Evolutionary conservation across 139 green algal genomes (phyloP), one percentile per base, ranked within the genome.

Genomic region (Micromonas pusilla): DNA sequence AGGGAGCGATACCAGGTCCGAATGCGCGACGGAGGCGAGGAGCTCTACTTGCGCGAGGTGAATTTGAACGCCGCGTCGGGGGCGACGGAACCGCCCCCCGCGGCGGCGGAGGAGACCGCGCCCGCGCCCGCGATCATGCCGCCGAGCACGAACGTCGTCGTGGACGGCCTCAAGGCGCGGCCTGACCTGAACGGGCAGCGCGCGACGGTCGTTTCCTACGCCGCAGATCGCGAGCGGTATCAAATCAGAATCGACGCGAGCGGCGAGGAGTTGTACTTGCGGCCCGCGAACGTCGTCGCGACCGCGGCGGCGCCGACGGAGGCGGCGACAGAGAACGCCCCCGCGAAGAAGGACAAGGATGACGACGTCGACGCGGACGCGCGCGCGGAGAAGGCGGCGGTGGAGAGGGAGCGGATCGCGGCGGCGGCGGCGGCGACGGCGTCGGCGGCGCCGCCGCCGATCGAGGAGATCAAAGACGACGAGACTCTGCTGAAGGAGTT

Each of bases 401-500:
- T 26, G n/a, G 66, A 33, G 66, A 45, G 28, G 30, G 66, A 31
- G 5, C 23, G 19, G 20, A 33, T 26, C 28, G 5, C 19, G n/a
- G 28, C 5, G 26, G 66, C 21, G 37, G 30, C 66, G 3, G 63
- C 66, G 13, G 37, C 3, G 19, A 31, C 33, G 26, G 33, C 6
- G 32, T 73, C 66, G 25, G 62, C 62, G 5, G 16, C 25, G 5
- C 4, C 62, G n/a, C n/a, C 62, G 16, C 62, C 62, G 62, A 68
- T 68, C 25, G 66, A 73, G 37, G 66, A 73, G 66, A n/a, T 73
- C 21, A 73, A 76, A 37, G 70, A 76, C 38, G 38, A 33, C n/a
- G 70, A 76, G 70, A 64, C 45, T 16, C 26, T 76, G 19, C 36
- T 76, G 70, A 76, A 76, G 70, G 45, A 65, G 39, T 76, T 76